Conservation (phyloP, 768 basidiomycete genomes). For the Suillus ampliporus region DNA sequence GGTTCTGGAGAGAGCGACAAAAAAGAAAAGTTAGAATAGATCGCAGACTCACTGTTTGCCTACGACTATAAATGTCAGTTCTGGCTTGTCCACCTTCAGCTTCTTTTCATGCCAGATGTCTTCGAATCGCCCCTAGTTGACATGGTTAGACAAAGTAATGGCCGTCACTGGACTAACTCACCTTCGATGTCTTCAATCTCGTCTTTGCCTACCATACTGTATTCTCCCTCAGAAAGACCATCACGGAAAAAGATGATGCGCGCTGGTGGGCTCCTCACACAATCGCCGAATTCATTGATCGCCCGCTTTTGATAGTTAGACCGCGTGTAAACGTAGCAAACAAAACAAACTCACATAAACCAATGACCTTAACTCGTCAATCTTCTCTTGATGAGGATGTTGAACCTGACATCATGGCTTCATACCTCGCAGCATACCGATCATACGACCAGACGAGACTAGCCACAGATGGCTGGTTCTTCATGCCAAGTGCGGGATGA, state of each 20-base stretch:
- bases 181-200: slow-evolving; percentile 57
- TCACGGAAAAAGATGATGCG: slow-evolving; percentile 53
- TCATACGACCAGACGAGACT: slow-evolving; percentile 65
- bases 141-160: background rate
- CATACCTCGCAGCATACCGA: slow-evolving; percentile 48
- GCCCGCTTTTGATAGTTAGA: slow-evolving; percentile 1
- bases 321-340: slow-evolving; percentile 16
- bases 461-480: slow-evolving; percentile 60
- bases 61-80: slow-evolving; percentile 61
- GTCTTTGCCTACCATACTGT: slow-evolving; percentile 38
- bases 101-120: slow-evolving; percentile 28
- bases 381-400: slow-evolving; percentile 51
- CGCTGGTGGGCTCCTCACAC: slow-evolving; percentile 22
- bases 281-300: slow-evolving; percentile 11
- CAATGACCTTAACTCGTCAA: slow-evolving; percentile 49
- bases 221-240: slow-evolving; percentile 62
- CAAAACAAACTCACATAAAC: slow-evolving; percentile 34
- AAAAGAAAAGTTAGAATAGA: background rate
- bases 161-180: slow-evolving; percentile 21
- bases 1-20: too few relatives aligned
- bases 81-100: slow-evolving; percentile 32
- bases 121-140: slow-evolving; percentile 33
- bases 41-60: slow-evolving; percentile 52
- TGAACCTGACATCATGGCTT: slow-evolving; percentile 49
- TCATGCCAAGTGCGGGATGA: slow-evolving; percentile 63